Evolutionary conservation across 768 basidiomycete genomes (phyloP).

Genomic region (Russula ochroleuca): DNA sequence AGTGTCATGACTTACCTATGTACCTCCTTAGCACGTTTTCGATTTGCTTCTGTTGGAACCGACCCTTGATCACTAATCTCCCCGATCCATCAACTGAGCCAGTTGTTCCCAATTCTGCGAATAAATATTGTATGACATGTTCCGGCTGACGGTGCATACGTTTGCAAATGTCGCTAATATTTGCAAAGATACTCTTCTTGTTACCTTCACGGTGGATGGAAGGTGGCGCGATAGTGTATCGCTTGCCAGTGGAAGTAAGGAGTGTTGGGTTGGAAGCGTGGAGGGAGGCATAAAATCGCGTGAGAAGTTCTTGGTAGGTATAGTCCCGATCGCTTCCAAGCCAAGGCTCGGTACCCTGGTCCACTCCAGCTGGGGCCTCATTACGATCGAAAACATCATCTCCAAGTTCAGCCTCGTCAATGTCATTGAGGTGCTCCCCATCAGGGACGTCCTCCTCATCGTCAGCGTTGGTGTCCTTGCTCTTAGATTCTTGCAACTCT

Average conservation of each 20-base stretch:
- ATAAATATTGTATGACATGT: slow-evolving; percentile 95
- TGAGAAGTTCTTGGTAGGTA: slow-evolving; percentile 93
- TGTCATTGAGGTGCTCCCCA: slow-evolving; percentile 59
- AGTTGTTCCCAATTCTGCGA: slow-evolving; percentile 97
- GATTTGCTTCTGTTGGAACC: slow-evolving; percentile 97
- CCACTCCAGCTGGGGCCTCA: slow-evolving; percentile 50
- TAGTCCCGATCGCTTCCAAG: slow-evolving; percentile 91
- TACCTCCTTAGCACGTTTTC: slow-evolving; percentile 96
- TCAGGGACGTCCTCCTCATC: slow-evolving; percentile 56
- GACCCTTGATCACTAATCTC: slow-evolving; percentile 92
- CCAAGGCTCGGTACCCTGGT: slow-evolving; percentile 84
- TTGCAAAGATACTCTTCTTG: slow-evolving; percentile 96
- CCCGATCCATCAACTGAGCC: slow-evolving; percentile 91
- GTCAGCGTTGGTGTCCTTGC: slow-evolving; percentile 51
- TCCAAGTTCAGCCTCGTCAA: slow-evolving; percentile 81
- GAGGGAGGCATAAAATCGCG: slow-evolving; percentile 85
- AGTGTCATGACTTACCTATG: slow-evolving; percentile 62
- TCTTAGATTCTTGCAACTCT: slow-evolving; percentile 71
- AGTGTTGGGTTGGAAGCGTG: slow-evolving; percentile 93
- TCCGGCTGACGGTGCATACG: slow-evolving; percentile 98
- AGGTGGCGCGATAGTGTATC: slow-evolving; percentile 96
- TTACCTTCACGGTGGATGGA: slow-evolving; percentile 92
- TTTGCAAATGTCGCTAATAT: slow-evolving; percentile 95
- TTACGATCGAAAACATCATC: slow-evolving; percentile 76
- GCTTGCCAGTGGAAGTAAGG: slow-evolving; percentile 79